Conservation (phyloP, 208 protist genomes). For the Trypanosomatidae sp. region DNA sequence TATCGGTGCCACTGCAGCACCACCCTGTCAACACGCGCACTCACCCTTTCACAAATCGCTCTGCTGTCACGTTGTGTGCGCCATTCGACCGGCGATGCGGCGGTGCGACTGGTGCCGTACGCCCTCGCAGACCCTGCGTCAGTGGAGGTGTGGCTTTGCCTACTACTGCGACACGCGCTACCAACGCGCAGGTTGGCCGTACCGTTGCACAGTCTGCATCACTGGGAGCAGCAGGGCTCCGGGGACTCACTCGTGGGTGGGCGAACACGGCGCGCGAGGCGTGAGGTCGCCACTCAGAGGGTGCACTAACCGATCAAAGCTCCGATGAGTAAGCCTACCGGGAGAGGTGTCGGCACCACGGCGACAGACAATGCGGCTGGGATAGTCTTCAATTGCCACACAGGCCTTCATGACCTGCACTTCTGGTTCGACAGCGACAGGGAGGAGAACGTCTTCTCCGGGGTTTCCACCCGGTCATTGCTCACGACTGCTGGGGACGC, state of each 20-base stretch:
- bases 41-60: constrained; percentile 36
- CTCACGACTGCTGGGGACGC: background rate
- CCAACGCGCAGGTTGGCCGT: constrained; percentile 48
- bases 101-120: constrained; percentile 24
- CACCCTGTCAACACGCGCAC: constrained; percentile 40
- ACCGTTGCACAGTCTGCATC: constrained; percentile 26
- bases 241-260: constrained; percentile 10
- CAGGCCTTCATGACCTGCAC: constrained; percentile 7
- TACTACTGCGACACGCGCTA: constrained; percentile 43
- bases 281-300: constrained; percentile 27
- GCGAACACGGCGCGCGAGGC: constrained; percentile 6
- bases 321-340: background rate
- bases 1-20: constrained; percentile 47
- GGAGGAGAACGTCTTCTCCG: background rate
- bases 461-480: background rate
- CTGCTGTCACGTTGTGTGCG: constrained; percentile 14
- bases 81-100: constrained; percentile 2
- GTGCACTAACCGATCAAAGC: constrained; percentile 19
- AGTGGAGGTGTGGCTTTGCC: constrained; percentile 38
- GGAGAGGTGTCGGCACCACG: background rate
- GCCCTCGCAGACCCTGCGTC: constrained; percentile 17
- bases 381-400: background rate
- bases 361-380: constrained; percentile 4
- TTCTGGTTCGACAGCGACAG: constrained; percentile 6
- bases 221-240: background rate